Conservation (phyloP, 352 stramenopile genomes). For the Blastocystis sp. region DNA sequence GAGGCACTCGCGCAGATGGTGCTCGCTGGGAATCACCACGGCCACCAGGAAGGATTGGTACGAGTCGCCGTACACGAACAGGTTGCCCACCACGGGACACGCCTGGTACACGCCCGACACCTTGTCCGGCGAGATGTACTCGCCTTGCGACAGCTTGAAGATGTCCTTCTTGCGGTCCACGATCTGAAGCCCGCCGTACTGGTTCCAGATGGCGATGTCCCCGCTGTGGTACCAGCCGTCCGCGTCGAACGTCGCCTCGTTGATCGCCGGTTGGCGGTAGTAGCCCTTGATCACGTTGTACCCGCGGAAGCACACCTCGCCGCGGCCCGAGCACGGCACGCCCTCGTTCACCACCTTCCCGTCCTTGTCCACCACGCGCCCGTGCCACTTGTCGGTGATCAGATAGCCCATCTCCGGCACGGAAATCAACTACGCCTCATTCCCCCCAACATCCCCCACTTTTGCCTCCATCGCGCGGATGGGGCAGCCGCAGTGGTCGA, state of each 20-base stretch:
- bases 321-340: slow-evolving; percentile 76
- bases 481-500: slow-evolving; percentile 85
- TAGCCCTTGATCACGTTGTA: slow-evolving; percentile 84
- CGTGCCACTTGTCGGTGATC: slow-evolving; percentile 48
- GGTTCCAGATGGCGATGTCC: slow-evolving; percentile 78
- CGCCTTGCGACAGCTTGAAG: slow-evolving; percentile 67
- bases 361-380: slow-evolving; percentile 21
- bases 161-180: slow-evolving; percentile 66
- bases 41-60: slow-evolving; percentile 88
- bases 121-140: slow-evolving; percentile 63
- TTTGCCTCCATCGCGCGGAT: slow-evolving; percentile 81
- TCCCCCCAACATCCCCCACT: slow-evolving; percentile 84
- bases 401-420: slow-evolving; percentile 68
- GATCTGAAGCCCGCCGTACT: slow-evolving; percentile 72
- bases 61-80: slow-evolving; percentile 91
- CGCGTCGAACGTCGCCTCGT: slow-evolving; percentile 79
- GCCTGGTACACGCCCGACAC: slow-evolving; percentile 71
- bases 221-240: slow-evolving; percentile 77
- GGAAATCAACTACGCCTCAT: slow-evolving; percentile 45
- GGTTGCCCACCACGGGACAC: slow-evolving; percentile 58
- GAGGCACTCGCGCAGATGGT: slow-evolving; percentile 75
- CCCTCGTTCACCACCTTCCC: slow-evolving; percentile 71
- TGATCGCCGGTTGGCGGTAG: slow-evolving; percentile 89
- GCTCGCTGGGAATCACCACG: slow-evolving; percentile 86
- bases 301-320: slow-evolving; percentile 79